Percentiles rank a stretch among this genome's conserved stretches.
These are phyloP conservation scores for Claviceps citrina DNA, from an alignment of 2,329 filamentous ascomycete species.

Conservation along the genomic window DNA sequence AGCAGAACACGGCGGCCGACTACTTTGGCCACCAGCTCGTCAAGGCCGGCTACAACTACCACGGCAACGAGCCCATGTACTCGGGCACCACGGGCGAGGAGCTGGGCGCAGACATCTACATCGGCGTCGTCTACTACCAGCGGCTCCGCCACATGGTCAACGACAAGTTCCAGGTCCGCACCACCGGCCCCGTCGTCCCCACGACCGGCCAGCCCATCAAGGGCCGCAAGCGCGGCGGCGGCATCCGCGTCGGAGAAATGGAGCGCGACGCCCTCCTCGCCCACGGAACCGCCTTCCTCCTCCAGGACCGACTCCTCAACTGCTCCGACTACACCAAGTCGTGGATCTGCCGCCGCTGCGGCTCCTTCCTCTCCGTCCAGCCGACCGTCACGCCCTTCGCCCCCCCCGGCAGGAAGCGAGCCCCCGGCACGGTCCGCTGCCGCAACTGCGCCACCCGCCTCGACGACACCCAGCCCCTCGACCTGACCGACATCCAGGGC, in stretches of 20 bases:
- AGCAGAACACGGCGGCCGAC: slow-evolving; percentile 80
- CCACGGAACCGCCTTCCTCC: slow-evolving; percentile 84
- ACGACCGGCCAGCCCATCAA: slow-evolving; percentile 95
- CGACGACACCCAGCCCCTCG: slow-evolving; percentile 41
- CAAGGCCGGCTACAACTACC: slow-evolving; percentile 93
- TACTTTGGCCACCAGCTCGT: slow-evolving; percentile 93
- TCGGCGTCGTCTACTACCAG: slow-evolving; percentile 97
- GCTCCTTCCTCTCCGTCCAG: slow-evolving; percentile 79
- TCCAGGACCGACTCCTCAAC: slow-evolving; percentile 92
- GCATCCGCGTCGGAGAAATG: slow-evolving; percentile 99
- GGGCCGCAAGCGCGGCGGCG: slow-evolving; percentile 86
- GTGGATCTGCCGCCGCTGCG: slow-evolving; percentile 80
- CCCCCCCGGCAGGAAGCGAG: slow-evolving; percentile 45
- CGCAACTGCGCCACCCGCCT: slow-evolving; percentile 56
- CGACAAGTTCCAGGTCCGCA: slow-evolving; percentile 97
- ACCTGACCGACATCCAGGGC: slow-evolving; percentile 41
- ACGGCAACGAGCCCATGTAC: slow-evolving; percentile 98
- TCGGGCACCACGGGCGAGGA: slow-evolving; percentile 92
- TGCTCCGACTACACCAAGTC: slow-evolving; percentile 85
- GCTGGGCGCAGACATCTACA: slow-evolving; percentile 86
- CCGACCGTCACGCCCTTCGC: slow-evolving; percentile 53
- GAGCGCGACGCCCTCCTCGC: slow-evolving; percentile 89
- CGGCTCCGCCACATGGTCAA: slow-evolving; percentile 98
- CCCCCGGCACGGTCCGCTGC: slow-evolving; percentile 59
- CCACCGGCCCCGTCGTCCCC: slow-evolving; percentile 79